A percentile compares a stretch with the other conserved stretches of the same genome.
Evolutionary conservation across 208 protist species (phyloP).

Genomic region (Leishmania amazonensis): DNA sequence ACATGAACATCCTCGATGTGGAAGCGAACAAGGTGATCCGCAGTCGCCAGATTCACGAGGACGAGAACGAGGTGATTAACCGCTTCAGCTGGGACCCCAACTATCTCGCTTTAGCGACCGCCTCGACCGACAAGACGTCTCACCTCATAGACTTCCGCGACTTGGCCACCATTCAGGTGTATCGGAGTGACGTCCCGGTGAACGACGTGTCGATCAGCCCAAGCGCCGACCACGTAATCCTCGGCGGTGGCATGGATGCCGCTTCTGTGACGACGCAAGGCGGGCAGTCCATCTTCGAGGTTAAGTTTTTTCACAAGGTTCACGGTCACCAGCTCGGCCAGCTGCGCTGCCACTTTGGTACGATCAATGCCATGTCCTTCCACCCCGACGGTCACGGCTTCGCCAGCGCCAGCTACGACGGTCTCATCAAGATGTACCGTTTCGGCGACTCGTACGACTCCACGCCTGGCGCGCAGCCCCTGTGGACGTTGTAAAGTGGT

Average conservation of each 20-base stretch:
- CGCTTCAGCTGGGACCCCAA: slow-evolving; percentile 92
- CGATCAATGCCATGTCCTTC: slow-evolving; percentile 97
- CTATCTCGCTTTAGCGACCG: slow-evolving; percentile 92
- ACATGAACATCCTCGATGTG: slow-evolving; percentile 93
- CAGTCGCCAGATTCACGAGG: slow-evolving; percentile 64
- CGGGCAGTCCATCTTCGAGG: slow-evolving; percentile 94
- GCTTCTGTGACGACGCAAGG: slow-evolving; percentile 94
- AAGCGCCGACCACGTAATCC: slow-evolving; percentile 87
- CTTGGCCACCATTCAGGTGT: slow-evolving; percentile 94
- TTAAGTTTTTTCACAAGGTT: slow-evolving; percentile 97
- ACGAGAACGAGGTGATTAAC: slow-evolving; percentile 64
- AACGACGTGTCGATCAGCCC: slow-evolving; percentile 97
- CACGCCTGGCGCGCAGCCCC: slow-evolving; percentile 58
- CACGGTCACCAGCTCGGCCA: slow-evolving; percentile 96
- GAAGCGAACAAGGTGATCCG: slow-evolving; percentile 83
- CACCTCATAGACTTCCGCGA: slow-evolving; percentile 95
- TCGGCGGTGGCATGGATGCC: slow-evolving; percentile 98
- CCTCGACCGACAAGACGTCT: slow-evolving; percentile 94
- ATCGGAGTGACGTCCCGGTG: slow-evolving; percentile 95
- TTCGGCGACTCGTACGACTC: slow-evolving; percentile 94
- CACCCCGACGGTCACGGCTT: slow-evolving; percentile 95
- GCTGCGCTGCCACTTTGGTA: slow-evolving; percentile 98
- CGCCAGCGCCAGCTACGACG: slow-evolving; percentile 95
- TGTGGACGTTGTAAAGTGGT: slow-evolving; percentile 56
- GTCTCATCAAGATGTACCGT: slow-evolving; percentile 95